Conservation (phyloP, 129 eudicot genomes). For the Gnaphalium uliginosum region DNA sequence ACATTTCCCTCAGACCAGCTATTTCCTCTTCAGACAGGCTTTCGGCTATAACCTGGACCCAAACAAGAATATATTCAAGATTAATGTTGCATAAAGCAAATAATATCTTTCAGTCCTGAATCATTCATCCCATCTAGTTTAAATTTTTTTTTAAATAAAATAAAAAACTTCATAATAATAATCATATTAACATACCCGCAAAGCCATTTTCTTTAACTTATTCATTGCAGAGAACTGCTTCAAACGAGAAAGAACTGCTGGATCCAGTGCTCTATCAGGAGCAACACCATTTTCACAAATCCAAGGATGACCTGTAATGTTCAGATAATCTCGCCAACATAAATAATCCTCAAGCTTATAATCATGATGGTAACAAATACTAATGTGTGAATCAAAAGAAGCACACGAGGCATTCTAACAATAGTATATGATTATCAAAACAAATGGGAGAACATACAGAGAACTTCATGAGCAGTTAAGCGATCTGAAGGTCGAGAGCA, state of each 20-base stretch:
- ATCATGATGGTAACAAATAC: neutral
- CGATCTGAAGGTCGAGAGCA: conserved; percentile 82
- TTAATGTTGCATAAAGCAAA: conserved; percentile 11
- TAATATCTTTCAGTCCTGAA: neutral
- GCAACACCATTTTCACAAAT: conserved; percentile 97
- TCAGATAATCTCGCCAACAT: neutral
- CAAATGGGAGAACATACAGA: conserved; percentile 53
- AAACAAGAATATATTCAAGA: neutral
- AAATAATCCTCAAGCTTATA: conserved; percentile 3
- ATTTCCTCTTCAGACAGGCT: conserved; percentile 97
- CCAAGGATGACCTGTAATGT: conserved; percentile 96
- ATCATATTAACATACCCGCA: conserved; percentile 63
- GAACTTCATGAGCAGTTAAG: conserved; percentile 92
- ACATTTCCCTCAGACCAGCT: conserved; percentile 96
- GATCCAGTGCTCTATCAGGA: conserved; percentile 89
- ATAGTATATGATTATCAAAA: neutral
- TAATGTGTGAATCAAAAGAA: neutral
- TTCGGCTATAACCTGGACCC: conserved; percentile 81
- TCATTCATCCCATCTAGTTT: neutral
- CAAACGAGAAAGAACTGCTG: conserved; percentile 98
- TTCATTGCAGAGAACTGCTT: conserved; percentile 99
- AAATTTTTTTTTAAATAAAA: too few relatives aligned
- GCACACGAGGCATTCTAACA: neutral
- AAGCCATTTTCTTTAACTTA: conserved; percentile 96
- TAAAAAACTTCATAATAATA: neutral